Evolutionary conservation across 2,329 filamentous ascomycete species (phyloP).

Genomic region (Remersonia thermophila): DNA sequence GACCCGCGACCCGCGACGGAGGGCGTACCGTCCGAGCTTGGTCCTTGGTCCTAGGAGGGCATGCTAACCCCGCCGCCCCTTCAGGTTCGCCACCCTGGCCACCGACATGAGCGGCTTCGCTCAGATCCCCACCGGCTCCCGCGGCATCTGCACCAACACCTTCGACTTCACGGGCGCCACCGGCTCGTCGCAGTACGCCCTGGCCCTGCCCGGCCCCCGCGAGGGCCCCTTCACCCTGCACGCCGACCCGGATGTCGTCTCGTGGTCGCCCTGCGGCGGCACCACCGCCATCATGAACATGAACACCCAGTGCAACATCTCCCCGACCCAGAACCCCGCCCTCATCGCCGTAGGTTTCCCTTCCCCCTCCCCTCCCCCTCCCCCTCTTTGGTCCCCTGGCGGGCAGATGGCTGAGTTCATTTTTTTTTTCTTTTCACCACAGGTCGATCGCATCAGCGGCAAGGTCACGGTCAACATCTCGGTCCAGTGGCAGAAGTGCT

Average conservation of each 20-base stretch:
- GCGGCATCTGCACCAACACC: slow-evolving; percentile 14
- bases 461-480: slow-evolving; percentile 12
- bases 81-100: slow-evolving; percentile 11
- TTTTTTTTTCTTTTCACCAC: neutral
- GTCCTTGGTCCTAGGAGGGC: too few species aligned
- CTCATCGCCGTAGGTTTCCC: slow-evolving; percentile 10
- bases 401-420: neutral
- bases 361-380: neutral
- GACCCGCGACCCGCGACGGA: too few species aligned
- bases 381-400: neutral
- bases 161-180: slow-evolving; percentile 15
- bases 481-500: slow-evolving; percentile 11
- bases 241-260: slow-evolving; percentile 11
- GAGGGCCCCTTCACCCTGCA: slow-evolving; percentile 14
- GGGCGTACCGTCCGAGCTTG: too few species aligned
- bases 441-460: slow-evolving; percentile 14
- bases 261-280: slow-evolving; percentile 14
- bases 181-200: slow-evolving; percentile 8
- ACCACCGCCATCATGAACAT: slow-evolving; percentile 13
- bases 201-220: slow-evolving; percentile 8
- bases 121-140: slow-evolving; percentile 11
- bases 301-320: slow-evolving; percentile 13
- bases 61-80: too few species aligned
- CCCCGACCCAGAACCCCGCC: slow-evolving; percentile 5
- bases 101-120: slow-evolving; percentile 14